Evolutionary conservation across 1,139 yeast genomes (phyloP).

Genomic region (Hanseniaspora sp.): DNA sequence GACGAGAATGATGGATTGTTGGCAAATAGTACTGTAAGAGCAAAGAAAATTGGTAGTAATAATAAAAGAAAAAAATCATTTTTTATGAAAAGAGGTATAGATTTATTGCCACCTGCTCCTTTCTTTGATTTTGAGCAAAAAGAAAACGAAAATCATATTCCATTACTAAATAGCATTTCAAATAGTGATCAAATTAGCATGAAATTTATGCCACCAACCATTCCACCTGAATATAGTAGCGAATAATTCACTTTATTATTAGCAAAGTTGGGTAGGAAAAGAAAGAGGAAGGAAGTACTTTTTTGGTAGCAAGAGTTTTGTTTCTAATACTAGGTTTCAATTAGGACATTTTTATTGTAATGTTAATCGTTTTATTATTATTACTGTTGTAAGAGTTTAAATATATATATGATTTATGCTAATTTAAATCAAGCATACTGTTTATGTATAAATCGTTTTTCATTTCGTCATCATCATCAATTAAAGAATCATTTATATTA

Average conservation of each 20-base stretch:
- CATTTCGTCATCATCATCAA: constrained; percentile 10
- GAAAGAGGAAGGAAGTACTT: too few relatives aligned
- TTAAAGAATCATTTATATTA: not conserved
- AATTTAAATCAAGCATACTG: constrained; percentile 11
- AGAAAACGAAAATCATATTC: not conserved
- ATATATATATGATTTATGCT: not conserved
- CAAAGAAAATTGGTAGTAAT: constrained; percentile 14
- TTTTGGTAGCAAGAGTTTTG: too few relatives aligned
- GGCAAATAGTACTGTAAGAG: constrained; percentile 17
- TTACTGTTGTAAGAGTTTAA: not conserved
- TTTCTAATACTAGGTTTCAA: too few relatives aligned
- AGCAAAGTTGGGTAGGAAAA: too few relatives aligned
- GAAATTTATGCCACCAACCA: constrained; percentile 10
- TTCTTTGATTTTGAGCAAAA: constrained; percentile 10
- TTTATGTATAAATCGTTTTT: constrained; percentile 12
- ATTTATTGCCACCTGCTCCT: constrained; percentile 16
- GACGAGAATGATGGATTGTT: constrained; percentile 10
- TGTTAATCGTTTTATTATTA: not conserved
- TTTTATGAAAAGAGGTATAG: not conserved
- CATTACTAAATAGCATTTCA: not conserved
- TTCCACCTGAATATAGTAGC: constrained; percentile 16
- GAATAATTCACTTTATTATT: not conserved
- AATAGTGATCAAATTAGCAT: constrained; percentile 10
- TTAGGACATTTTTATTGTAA: too few relatives aligned
- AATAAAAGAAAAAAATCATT: constrained; percentile 10